A percentile compares a stretch with the other conserved stretches of the same genome.
phyloP scores from a whole-genome alignment of 2,329 filamentous ascomycete species.

The Periconia sp. region DNA sequence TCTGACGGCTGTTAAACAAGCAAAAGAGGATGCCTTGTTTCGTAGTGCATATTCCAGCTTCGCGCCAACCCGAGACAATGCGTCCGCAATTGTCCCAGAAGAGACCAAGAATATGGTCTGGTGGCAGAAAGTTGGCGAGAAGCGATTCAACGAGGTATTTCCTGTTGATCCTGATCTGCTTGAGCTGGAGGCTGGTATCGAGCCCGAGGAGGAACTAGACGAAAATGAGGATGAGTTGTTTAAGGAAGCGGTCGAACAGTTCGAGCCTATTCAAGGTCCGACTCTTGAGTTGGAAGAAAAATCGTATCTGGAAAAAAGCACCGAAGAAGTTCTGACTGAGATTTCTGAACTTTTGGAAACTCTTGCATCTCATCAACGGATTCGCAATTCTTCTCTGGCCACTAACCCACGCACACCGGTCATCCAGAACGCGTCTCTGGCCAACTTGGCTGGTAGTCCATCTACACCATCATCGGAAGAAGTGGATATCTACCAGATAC shows the following conservation, averaged over 20 bases:
- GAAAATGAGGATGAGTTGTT: slow-evolving; percentile 39
- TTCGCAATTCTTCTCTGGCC: slow-evolving; percentile 70
- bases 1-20: slow-evolving; percentile 51
- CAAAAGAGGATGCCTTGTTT: slow-evolving; percentile 74
- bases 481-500: slow-evolving; percentile 65
- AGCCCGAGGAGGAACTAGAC: slow-evolving; percentile 37
- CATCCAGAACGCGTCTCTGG: slow-evolving; percentile 67
- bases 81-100: slow-evolving; percentile 68
- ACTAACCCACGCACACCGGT: slow-evolving; percentile 66
- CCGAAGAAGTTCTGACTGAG: slow-evolving; percentile 70
- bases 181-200: slow-evolving; percentile 39
- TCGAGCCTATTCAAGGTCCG: slow-evolving; percentile 27
- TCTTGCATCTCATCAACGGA: slow-evolving; percentile 75
- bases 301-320: slow-evolving; percentile 59
- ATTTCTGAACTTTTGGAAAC: slow-evolving; percentile 77
- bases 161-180: slow-evolving; percentile 53
- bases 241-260: slow-evolving; percentile 43
- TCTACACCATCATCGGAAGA: slow-evolving; percentile 66
- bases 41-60: slow-evolving; percentile 78
- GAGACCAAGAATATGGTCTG: slow-evolving; percentile 69
- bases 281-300: slow-evolving; percentile 32
- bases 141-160: slow-evolving; percentile 65
- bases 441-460: slow-evolving; percentile 56
- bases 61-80: slow-evolving; percentile 74
- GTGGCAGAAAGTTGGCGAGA: slow-evolving; percentile 73